Evolutionary conservation across 1,139 yeast genomes (phyloP).

Genomic region (Chernovozyma sophiae-reginae): DNA sequence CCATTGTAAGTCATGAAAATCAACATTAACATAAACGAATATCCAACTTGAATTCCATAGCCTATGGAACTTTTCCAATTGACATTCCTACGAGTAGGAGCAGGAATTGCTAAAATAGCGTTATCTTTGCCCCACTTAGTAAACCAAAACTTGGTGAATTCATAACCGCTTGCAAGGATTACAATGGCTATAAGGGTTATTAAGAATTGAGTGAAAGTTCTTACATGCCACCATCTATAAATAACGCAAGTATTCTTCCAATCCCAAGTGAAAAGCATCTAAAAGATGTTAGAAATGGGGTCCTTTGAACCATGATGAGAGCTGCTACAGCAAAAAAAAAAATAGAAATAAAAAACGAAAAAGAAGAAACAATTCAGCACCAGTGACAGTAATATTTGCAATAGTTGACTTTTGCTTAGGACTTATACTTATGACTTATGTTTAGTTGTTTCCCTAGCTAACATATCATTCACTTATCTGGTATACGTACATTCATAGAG

Average conservation of each 20-base stretch:
- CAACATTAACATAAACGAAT: conserved; percentile 73
- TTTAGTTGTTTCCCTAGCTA: too few species aligned
- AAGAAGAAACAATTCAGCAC: too few species aligned
- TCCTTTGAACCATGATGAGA: too few species aligned
- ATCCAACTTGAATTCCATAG: conserved; percentile 73
- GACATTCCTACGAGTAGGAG: conserved; percentile 12
- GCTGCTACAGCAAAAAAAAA: conserved; percentile 7
- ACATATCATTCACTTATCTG: neutral
- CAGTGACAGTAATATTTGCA: neutral
- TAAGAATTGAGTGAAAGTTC: conserved; percentile 47
- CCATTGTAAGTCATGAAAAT: conserved; percentile 84
- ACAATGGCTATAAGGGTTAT: conserved; percentile 50
- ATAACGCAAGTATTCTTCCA: conserved; percentile 69
- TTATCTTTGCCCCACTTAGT: conserved; percentile 25
- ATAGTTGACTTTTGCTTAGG: too few species aligned
- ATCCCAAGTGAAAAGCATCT: conserved; percentile 83
- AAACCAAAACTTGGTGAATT: conserved; percentile 43
- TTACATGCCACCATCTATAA: conserved; percentile 77
- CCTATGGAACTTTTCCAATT: conserved; percentile 36
- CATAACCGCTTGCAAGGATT: conserved; percentile 56
- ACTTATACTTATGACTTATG: too few species aligned
- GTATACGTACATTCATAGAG: conserved; percentile 48
- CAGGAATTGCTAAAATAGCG: conserved; percentile 12
- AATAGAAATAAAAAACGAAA: neutral
- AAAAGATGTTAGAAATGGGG: too few species aligned